Percentiles rank a stretch among this genome's conserved stretches.
Conservation (phyloP, 2,329 filamentous ascomycete genomes). For the Rhynchosporium graminicola region DNA sequence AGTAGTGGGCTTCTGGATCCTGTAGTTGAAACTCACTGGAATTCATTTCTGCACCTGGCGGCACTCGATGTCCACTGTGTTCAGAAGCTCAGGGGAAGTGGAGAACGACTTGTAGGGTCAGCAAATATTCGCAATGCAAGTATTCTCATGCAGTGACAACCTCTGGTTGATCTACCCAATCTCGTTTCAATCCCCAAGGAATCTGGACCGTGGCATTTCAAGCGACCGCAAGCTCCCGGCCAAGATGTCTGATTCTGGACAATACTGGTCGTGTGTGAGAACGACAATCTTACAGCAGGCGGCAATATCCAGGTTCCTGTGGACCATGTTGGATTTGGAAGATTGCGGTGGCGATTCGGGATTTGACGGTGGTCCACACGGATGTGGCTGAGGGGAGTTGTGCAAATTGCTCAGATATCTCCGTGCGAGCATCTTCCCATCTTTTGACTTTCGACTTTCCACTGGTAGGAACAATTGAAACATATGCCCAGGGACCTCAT, state of each 20-base stretch:
- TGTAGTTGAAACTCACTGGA: conserved; percentile 8
- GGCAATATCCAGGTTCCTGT: neutral
- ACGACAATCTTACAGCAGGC: neutral
- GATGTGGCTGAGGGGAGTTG: neutral
- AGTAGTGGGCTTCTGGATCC: conserved; percentile 4
- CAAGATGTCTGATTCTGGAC: neutral
- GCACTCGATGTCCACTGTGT: neutral
- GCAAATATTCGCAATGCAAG: neutral
- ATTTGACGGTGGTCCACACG: neutral
- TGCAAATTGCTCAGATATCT: neutral
- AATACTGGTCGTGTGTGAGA: neutral
- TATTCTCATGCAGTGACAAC: neutral
- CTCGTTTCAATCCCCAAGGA: conserved; percentile 1
- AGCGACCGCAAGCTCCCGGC: neutral
- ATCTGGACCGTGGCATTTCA: neutral
- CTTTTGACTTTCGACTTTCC: neutral
- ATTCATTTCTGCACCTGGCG: neutral
- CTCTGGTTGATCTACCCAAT: neutral
- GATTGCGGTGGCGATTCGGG: neutral
- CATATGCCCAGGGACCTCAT: neutral
- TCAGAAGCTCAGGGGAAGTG: conserved; percentile 7
- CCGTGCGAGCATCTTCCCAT: conserved; percentile 3
- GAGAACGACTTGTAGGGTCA: neutral
- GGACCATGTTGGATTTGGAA: neutral
- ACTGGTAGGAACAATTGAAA: neutral